These are phyloP conservation scores for Dacryopinax primogenitus DNA, from an alignment of 768 basidiomycete genomes.

Conservation along the genomic window DNA sequence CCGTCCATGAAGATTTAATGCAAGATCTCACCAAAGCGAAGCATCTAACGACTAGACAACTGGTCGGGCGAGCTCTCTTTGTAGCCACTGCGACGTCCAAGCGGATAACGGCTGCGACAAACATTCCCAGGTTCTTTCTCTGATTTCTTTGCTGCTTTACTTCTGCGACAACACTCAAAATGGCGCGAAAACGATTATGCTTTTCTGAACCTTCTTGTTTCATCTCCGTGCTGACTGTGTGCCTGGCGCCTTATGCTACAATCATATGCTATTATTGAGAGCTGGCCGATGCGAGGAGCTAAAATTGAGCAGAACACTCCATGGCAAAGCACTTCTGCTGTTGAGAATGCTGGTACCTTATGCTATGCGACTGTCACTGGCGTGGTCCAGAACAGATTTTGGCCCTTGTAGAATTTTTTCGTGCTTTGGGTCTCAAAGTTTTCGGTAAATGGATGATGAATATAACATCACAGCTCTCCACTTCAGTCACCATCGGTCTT, in stretches of 20 bases:
- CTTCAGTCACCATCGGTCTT: too few species aligned
- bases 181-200: neutral
- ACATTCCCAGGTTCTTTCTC: too few species aligned
- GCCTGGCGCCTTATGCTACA: constrained; percentile 6
- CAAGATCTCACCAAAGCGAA: neutral
- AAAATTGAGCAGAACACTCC: neutral
- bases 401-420: too few species aligned
- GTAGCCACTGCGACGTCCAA: too few species aligned
- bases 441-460: too few species aligned
- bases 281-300: neutral
- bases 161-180: neutral
- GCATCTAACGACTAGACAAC: neutral
- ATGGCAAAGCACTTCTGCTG: neutral
- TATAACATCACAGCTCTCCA: too few species aligned
- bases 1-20: neutral
- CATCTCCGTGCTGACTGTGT: neutral
- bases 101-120: too few species aligned
- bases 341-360: neutral
- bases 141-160: neutral
- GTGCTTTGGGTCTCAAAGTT: neutral
- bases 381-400: too few species aligned
- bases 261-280: neutral
- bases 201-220: neutral
- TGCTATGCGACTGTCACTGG: neutral
- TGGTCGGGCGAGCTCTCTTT: neutral